Base-by-base conservation (phyloP, 108 stramenopile genomes). In the Fragilariopsis cylindrus region DNA sequence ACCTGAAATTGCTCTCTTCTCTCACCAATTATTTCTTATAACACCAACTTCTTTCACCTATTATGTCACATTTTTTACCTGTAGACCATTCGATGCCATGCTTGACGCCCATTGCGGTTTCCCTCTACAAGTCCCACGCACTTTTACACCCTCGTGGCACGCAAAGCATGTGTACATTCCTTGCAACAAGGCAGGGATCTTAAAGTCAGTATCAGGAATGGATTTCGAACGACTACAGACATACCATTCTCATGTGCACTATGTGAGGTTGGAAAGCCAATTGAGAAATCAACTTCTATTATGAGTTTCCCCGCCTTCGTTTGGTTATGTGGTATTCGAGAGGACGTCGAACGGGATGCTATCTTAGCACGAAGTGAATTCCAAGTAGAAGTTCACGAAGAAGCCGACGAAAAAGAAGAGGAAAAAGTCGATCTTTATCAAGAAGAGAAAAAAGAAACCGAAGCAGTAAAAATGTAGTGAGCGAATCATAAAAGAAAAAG, bases 31-130 rank as follows among this genome's bases (percentile, higher is more conserved):
- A 30, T 30, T 30, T 30, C 0, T 30, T 30, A 30, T 30, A 30
- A 30, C 30, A 30, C 30, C 30, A 30, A 30, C 30, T 30, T 30
- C 30, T 30, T 30, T 30, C 30, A 30, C 30, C 30, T 30, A 30
- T 30, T 30, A 30, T 30, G 2, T 30, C 30, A 30, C 30, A 30
- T 30, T 0, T 30, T 30, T 30, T 30, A 0, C 30, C 30, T 2
- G 30, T 30, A n/a, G 76, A 45, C 85, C 85, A 7, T 86, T 83
- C 54, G 85, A 81, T 41, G 85, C 85, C 7, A 84, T 86, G 76
- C 68, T 86, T 7, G 83, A 86, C 70, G 82, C 85, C 46, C 85
- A 86, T 56, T 86, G 82, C 65, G 85, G 85, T 11, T 84, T 84
- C 47, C 85, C 83, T 19, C 68, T 84, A 13, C 73, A 78, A 18